Evolutionary conservation across 805 yeast genomes (phyloP).

Genomic region (Pichia occidentalis): DNA sequence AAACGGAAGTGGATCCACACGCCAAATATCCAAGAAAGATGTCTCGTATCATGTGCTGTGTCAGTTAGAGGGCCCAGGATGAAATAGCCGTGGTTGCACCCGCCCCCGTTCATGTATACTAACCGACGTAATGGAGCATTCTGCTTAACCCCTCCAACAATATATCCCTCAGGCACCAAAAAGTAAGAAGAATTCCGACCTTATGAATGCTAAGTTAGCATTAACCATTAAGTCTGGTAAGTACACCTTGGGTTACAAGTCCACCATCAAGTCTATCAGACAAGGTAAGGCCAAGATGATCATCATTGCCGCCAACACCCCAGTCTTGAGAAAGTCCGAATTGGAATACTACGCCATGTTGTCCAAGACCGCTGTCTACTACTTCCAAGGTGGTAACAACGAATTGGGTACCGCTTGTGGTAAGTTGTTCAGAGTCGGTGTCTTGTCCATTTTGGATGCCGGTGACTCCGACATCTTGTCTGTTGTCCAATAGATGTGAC

Average conservation of each 20-base stretch:
- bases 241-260: constrained; percentile 99
- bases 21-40: too few relatives aligned
- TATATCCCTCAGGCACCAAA: constrained; percentile 76
- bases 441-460: constrained; percentile 90
- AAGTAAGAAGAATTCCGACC: constrained; percentile 79
- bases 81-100: too few relatives aligned
- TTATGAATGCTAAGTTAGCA: constrained; percentile 97
- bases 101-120: too few relatives aligned
- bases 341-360: constrained; percentile 99
- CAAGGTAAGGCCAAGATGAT: constrained; percentile 98
- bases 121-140: constrained; percentile 25
- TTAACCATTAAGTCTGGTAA: constrained; percentile 98
- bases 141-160: background rate
- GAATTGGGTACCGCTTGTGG: constrained; percentile 99
- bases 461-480: constrained; percentile 99
- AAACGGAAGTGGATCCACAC: too few relatives aligned
- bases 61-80: too few relatives aligned
- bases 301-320: constrained; percentile 98
- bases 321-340: constrained; percentile 99
- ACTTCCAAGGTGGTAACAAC: constrained; percentile 99
- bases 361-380: constrained; percentile 94
- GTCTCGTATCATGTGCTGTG: too few relatives aligned
- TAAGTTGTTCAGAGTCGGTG: constrained; percentile 99
- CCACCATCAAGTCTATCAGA: constrained; percentile 96
- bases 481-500: constrained; percentile 34